Conservation (phyloP, 2,329 filamentous ascomycete genomes). For the Grosmannia penicillata region DNA sequence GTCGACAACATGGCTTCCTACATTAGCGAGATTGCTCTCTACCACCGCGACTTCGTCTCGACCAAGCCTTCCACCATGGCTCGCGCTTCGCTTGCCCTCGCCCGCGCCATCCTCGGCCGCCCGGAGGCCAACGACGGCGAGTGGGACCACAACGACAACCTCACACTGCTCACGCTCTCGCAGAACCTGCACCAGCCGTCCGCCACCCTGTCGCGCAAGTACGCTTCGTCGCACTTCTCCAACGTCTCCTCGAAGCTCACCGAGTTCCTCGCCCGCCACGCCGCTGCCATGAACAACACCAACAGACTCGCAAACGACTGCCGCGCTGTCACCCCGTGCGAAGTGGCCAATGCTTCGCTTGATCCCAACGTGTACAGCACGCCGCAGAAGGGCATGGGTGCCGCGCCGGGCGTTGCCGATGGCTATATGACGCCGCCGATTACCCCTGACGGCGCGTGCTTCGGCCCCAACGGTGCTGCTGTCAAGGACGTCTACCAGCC, state of each 20-base stretch:
- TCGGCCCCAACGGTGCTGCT: slow-evolving; percentile 26
- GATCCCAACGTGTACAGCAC: slow-evolving; percentile 56
- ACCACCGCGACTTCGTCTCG: slow-evolving; percentile 93
- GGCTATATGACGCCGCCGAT: slow-evolving; percentile 78
- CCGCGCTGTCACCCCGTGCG: slow-evolving; percentile 36
- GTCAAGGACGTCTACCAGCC: slow-evolving; percentile 30
- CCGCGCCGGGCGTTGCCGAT: slow-evolving; percentile 45
- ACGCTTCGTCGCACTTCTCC: slow-evolving; percentile 37
- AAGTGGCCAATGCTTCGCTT: slow-evolving; percentile 31
- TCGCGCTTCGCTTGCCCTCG: slow-evolving; percentile 69
- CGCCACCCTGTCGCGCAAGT: slow-evolving; percentile 43
- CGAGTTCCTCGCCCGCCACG: slow-evolving; percentile 45
- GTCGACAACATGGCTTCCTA: slow-evolving; percentile 92
- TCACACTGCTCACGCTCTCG: slow-evolving; percentile 45
- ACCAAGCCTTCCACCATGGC: slow-evolving; percentile 85
- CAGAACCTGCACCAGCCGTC: slow-evolving; percentile 46
- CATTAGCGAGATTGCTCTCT: slow-evolving; percentile 86
- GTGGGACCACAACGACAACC: slow-evolving; percentile 60
- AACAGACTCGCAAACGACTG: slow-evolving; percentile 12
- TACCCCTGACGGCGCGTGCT: slow-evolving; percentile 56
- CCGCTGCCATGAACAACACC: slow-evolving; percentile 20
- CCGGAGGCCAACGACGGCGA: slow-evolving; percentile 61
- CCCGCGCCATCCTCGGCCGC: slow-evolving; percentile 71
- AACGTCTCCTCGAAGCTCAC: slow-evolving; percentile 39
- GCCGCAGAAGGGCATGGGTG: slow-evolving; percentile 59